These are phyloP conservation scores for Amanita rubescens DNA, from an alignment of 768 basidiomycete genomes.

Conservation along the genomic window DNA sequence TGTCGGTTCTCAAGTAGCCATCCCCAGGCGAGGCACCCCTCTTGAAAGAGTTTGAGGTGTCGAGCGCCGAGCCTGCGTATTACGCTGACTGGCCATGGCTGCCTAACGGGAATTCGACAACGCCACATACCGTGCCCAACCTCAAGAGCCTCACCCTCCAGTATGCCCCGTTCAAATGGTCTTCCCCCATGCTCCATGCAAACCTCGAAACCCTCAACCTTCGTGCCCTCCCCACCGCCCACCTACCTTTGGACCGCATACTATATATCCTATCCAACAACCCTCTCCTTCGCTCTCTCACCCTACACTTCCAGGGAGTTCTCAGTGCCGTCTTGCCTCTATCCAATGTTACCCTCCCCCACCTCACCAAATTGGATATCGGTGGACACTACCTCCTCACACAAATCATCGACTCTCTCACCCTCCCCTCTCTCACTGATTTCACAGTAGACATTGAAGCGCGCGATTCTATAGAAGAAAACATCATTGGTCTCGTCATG, in stretches of 20 bases:
- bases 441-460: constrained; percentile 66
- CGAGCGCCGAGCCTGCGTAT: constrained; percentile 55
- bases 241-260: constrained; percentile 61
- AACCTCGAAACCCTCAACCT: constrained; percentile 53
- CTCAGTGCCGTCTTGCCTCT: constrained; percentile 59
- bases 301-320: constrained; percentile 56
- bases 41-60: constrained; percentile 71
- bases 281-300: constrained; percentile 45
- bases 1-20: constrained; percentile 8
- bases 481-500: constrained; percentile 50
- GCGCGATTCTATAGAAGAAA: constrained; percentile 69
- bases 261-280: constrained; percentile 58
- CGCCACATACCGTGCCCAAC: constrained; percentile 33
- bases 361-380: constrained; percentile 47
- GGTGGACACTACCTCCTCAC: constrained; percentile 64
- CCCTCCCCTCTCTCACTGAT: constrained; percentile 48
- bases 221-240: constrained; percentile 54
- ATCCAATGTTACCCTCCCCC: constrained; percentile 40
- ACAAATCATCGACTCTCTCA: constrained; percentile 53
- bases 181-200: constrained; percentile 60
- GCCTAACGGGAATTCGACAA: constrained; percentile 38
- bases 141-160: constrained; percentile 57
- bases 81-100: constrained; percentile 73
- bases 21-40: constrained; percentile 62
- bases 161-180: constrained; percentile 72